Evolutionary conservation across 306 rosid species (phyloP).

Genomic region (Oemleria cerasiformis): DNA sequence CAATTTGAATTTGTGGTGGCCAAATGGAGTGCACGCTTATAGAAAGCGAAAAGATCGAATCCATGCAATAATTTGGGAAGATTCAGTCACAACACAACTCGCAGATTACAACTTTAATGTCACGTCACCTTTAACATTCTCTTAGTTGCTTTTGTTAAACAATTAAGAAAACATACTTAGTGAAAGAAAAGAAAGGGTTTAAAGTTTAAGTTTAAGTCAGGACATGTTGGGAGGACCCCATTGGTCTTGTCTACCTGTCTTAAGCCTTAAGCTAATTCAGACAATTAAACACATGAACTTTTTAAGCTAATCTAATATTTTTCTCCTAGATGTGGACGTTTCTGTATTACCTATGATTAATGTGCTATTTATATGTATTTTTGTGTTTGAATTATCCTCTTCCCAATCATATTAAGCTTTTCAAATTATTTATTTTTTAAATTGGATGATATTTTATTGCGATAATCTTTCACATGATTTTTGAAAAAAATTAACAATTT

Average conservation of each 20-base stretch:
- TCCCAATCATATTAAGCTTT: no score
- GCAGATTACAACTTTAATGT: background rate
- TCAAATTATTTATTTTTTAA: no score
- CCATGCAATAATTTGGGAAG: background rate
- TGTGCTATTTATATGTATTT: no score
- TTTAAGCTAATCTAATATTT: no score
- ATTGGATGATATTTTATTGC: no score
- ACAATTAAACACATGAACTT: no score
- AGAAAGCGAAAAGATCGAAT: background rate
- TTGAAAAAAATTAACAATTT: no score
- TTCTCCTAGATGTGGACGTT: no score
- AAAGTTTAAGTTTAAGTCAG: no score
- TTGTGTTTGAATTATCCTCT: no score
- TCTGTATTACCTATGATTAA: no score
- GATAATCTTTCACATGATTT: no score
- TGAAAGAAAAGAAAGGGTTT: conserved; percentile 1
- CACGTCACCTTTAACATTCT: background rate
- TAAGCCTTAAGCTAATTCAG: background rate
- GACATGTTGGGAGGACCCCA: conserved; percentile 1
- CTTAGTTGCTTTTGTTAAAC: background rate
- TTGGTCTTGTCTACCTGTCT: background rate
- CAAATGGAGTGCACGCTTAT: background rate
- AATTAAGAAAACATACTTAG: background rate
- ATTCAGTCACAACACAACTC: background rate
- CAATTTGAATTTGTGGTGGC: background rate